A percentile compares a stretch with the other conserved stretches of the same genome.
Evolutionary conservation across 208 protist species (phyloP).

Genomic region (Trypanosoma melophagium): DNA sequence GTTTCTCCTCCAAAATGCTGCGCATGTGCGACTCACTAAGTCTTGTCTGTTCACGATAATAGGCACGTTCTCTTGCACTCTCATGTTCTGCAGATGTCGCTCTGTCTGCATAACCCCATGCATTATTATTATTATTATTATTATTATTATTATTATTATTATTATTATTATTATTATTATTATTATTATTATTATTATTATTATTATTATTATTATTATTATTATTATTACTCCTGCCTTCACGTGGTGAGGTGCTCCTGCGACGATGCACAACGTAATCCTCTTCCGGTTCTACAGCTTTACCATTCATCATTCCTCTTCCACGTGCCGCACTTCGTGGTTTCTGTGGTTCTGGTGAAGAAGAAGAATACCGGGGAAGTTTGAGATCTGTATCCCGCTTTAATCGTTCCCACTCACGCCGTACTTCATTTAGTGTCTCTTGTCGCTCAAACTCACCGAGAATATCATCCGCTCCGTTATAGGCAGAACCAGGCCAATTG

Average conservation of each 20-base stretch:
- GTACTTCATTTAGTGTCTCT: conserved; percentile 10
- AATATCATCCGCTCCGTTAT: not conserved
- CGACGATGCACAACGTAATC: conserved; percentile 29
- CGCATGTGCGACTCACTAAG: conserved; percentile 37
- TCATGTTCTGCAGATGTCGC: conserved; percentile 6
- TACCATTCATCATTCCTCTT: not conserved
- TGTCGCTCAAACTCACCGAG: conserved; percentile 17
- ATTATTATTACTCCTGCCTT: too few species aligned
- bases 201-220: too few species aligned
- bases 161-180: conserved; percentile 23
- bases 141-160: conserved; percentile 1
- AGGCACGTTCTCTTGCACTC: not conserved
- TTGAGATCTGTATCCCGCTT: conserved; percentile 28
- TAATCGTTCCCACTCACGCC: conserved; percentile 32
- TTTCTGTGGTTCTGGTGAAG: not conserved
- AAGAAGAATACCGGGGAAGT: not conserved
- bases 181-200: too few species aligned
- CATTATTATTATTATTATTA: not conserved
- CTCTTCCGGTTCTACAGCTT: conserved; percentile 14
- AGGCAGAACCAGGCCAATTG: not conserved
- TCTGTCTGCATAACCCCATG: not conserved
- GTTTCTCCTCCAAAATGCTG: conserved; percentile 43
- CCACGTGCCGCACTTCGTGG: not conserved
- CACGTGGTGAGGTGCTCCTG: not conserved
- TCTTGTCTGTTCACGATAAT: conserved; percentile 3